Percentiles rank a stretch among this genome's conserved stretches.
Conservation (phyloP, 2,329 filamentous ascomycete species). For the Penicillium sp. region DNA sequence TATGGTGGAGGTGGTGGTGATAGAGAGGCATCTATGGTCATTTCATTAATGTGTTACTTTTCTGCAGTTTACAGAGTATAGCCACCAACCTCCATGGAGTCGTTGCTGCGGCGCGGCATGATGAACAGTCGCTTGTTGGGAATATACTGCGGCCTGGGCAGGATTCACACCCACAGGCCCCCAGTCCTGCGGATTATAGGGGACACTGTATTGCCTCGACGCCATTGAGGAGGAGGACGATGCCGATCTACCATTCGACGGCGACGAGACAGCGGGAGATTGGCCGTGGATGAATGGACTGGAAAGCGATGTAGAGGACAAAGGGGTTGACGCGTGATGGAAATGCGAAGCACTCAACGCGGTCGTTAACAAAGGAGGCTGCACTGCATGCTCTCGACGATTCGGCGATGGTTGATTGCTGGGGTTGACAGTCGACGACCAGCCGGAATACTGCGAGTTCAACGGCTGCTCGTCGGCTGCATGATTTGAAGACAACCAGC, state of each 20-base stretch:
- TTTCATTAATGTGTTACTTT: constrained; percentile 4
- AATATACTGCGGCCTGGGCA: constrained; percentile 37
- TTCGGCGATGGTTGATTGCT: constrained; percentile 45
- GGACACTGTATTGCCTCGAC: constrained; percentile 52
- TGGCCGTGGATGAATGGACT: constrained; percentile 51
- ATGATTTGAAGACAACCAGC: constrained; percentile 42
- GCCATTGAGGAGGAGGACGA: constrained; percentile 50
- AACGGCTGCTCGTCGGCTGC: constrained; percentile 41
- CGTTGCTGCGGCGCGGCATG: constrained; percentile 36
- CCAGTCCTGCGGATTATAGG: constrained; percentile 59
- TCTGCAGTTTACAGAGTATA: not conserved
- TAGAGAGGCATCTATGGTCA: constrained; percentile 34
- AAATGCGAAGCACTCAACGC: constrained; percentile 46
- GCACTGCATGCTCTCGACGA: constrained; percentile 51
- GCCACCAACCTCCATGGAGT: constrained; percentile 41
- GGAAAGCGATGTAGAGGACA: constrained; percentile 52
- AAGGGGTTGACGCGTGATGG: constrained; percentile 47
- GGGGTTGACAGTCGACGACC: constrained; percentile 39
- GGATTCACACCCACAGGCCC: constrained; percentile 45
- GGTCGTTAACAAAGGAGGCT: constrained; percentile 52
- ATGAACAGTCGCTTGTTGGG: constrained; percentile 38
- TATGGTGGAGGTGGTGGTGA: constrained; percentile 49
- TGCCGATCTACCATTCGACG: constrained; percentile 42
- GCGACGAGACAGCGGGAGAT: constrained; percentile 47
- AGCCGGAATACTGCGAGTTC: constrained; percentile 39